Percentiles rank a stretch among this genome's conserved stretches.
Evolutionary conservation across 2,329 filamentous ascomycete genomes (phyloP).

Genomic region (Fusarium duplospermum): DNA sequence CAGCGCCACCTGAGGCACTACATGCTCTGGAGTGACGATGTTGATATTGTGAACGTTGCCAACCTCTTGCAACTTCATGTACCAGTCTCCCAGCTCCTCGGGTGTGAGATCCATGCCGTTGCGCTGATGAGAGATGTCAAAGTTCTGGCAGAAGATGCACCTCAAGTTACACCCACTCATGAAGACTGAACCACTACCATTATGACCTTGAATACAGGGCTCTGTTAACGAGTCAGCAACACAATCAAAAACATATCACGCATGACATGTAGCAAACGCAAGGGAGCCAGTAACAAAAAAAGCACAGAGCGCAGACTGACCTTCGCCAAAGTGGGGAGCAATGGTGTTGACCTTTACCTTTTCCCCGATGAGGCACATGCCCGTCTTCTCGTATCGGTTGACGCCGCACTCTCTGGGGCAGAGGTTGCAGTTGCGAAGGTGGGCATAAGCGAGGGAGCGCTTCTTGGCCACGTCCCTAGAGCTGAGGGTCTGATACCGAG

Average conservation of each 20-base stretch:
- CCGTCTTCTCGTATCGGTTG: constrained; percentile 83
- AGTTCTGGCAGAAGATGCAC: constrained; percentile 84
- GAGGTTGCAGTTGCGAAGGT: constrained; percentile 83
- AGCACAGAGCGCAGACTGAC: constrained; percentile 49
- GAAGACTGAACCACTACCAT: constrained; percentile 84
- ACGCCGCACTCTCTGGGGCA: constrained; percentile 82
- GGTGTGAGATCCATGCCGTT: constrained; percentile 84
- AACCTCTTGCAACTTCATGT: constrained; percentile 81
- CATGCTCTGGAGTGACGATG: constrained; percentile 86
- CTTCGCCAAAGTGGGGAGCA: constrained; percentile 86
- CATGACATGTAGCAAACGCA: neutral
- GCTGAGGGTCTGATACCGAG: constrained; percentile 76
- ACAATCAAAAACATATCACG: neutral
- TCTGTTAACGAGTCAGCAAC: constrained; percentile 56
- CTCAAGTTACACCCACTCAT: constrained; percentile 81
- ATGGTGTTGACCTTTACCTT: constrained; percentile 85
- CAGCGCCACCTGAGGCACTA: constrained; percentile 84
- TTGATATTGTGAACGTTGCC: constrained; percentile 93
- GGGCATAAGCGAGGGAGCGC: constrained; percentile 77
- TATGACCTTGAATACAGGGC: constrained; percentile 84
- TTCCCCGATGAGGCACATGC: constrained; percentile 81
- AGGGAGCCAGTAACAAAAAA: constrained; percentile 11
- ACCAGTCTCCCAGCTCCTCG: constrained; percentile 84
- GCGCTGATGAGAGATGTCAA: constrained; percentile 85
- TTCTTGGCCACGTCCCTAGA: constrained; percentile 78